Evolutionary conservation across 495 filamentous ascomycete genomes (phyloP), one percentile per base, ranked within the genome.

Genomic region (Podospora didyma): DNA sequence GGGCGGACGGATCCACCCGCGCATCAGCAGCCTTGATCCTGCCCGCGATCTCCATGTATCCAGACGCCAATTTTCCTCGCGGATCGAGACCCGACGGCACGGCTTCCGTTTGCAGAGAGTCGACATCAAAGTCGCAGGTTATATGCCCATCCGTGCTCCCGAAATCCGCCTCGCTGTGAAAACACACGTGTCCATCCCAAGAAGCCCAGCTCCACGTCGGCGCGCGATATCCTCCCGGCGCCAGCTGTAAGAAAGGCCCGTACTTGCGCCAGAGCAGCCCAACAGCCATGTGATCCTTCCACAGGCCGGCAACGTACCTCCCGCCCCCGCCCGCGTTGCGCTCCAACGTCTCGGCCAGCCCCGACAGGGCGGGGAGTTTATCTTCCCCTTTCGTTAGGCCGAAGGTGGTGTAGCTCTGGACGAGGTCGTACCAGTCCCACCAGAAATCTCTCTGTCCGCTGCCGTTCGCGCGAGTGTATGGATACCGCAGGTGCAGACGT

Each of bases 351-450:
- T 35, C 6, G 24, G 49, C 49, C 49, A 51, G 26, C 23, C 49
- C 49, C 49, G 49, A 51, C 49, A 51, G 17, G 17, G 49, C 49
- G 20, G 49, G 49, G 12, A 51, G 31, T 31, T 51, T 37, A 51
- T 51, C 49, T 31, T 51, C 49, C 21, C 49, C 49, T 26, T 51
- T 51, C 4, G 49, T 51, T 26, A 51, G 31, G 10, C 49, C 49
- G 35, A 17, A 31, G 24, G 26, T 37, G 24, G 49, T 51, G 19
- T 51, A 51, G 14, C 49, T 37, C 26, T 51, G 24, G 3, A 51
- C 49, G 9, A 51, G 28, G 11, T 51, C 49, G 28, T 51, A 51
- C 49, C 49, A 51, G 19, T 51, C 49, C 49, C 49, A 37, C 49
- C 49, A 51, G 19, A 51, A 51, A 2, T 23, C 31, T 16, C 49